phyloP scores from a whole-genome alignment of 1,284 basidiomycete species.

The Agroathelia rolfsii region DNA sequence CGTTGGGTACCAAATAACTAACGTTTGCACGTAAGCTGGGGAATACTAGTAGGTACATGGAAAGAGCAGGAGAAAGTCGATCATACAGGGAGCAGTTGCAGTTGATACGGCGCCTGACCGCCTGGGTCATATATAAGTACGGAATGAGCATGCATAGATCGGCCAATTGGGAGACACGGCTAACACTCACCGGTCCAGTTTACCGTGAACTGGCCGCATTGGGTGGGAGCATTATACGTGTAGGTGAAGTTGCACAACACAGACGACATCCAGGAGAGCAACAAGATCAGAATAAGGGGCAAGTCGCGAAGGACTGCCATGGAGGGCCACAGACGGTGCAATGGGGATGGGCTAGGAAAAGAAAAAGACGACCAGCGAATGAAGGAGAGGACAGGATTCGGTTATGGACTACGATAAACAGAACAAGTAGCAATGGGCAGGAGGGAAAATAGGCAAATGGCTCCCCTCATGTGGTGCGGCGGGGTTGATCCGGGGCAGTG shows the following conservation, averaged over 20 bases:
- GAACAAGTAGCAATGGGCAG: too few relatives aligned
- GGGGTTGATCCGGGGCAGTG: too few relatives aligned
- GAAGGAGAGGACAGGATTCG: too few relatives aligned
- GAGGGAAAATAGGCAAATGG: too few relatives aligned
- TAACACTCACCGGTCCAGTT: conserved; percentile 53
- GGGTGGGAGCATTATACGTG: conserved; percentile 34
- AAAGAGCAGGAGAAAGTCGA: conserved; percentile 3
- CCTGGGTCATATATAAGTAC: conserved; percentile 26
- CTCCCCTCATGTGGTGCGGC: too few relatives aligned
- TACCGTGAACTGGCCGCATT: conserved; percentile 51
- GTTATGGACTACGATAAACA: too few relatives aligned
- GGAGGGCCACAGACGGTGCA: too few relatives aligned
- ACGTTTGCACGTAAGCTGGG: conserved; percentile 1
- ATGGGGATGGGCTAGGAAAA: too few relatives aligned
- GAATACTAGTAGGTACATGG: conserved; percentile 5
- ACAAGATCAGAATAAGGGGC: conserved; percentile 4
- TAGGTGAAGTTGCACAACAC: conserved; percentile 60
- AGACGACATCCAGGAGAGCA: conserved; percentile 16
- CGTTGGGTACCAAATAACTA: conserved; percentile 44
- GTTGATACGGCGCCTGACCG: conserved; percentile 50
- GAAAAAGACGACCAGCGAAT: conserved; percentile 10
- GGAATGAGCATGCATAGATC: conserved; percentile 2
- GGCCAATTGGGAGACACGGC: conserved; percentile 3
- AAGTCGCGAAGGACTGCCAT: conserved; percentile 5
- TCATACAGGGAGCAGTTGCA: conserved; percentile 52